phyloP scores from a whole-genome alignment of 2,329 filamentous ascomycete species.

The Chaetoscypha palmicola region DNA sequence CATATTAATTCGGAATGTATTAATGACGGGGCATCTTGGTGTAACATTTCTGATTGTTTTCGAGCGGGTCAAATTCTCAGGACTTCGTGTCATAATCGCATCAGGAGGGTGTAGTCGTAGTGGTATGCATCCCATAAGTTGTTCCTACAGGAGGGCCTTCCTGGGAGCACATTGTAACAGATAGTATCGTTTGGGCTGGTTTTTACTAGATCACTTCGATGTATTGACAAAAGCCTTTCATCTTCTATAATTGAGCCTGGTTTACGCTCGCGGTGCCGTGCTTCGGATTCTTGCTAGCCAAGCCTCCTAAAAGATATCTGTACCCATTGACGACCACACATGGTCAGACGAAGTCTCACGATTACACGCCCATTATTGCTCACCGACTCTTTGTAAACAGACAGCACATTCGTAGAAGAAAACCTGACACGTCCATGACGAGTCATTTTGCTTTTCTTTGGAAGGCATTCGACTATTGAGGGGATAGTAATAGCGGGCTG shows the following conservation, averaged over 20 bases:
- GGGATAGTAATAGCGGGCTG: no score
- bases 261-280: background rate
- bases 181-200: conserved; percentile 26
- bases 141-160: conserved; percentile 11
- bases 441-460: background rate
- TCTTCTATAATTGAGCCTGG: conserved; percentile 6
- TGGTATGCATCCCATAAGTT: conserved; percentile 25
- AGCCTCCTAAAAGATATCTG: background rate
- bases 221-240: conserved; percentile 17
- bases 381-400: conserved; percentile 6
- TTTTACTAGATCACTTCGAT: conserved; percentile 27
- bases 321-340: background rate
- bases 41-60: conserved; percentile 24
- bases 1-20: conserved; percentile 19
- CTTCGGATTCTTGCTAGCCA: background rate
- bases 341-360: background rate
- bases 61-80: conserved; percentile 17
- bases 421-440: no score
- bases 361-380: background rate
- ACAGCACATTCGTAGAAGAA: no score
- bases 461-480: no score
- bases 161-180: conserved; percentile 24
- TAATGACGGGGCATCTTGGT: conserved; percentile 28
- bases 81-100: conserved; percentile 21
- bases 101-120: conserved; percentile 15